Percentiles rank a stretch among this genome's conserved stretches.
Evolutionary conservation across 164 flowering plant genomes (phyloP).

Genomic region (Tetrastigma voinierianum): DNA sequence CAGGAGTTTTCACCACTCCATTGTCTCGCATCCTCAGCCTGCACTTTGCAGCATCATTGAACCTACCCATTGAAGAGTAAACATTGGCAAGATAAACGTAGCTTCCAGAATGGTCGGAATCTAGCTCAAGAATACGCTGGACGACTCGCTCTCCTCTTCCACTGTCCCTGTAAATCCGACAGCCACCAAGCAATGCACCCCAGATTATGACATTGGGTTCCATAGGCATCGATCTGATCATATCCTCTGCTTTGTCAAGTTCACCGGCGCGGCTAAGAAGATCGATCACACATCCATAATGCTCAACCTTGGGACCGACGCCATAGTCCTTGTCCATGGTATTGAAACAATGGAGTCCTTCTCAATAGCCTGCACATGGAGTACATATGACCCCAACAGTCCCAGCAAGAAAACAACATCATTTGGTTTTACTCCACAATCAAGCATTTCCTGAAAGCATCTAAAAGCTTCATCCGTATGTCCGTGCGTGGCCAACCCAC

Average conservation of each 20-base stretch:
- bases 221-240: conserved; percentile 35
- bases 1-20: conserved; percentile 32
- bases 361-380: conserved; percentile 34
- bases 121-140: conserved; percentile 32
- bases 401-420: conserved; percentile 42
- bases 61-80: conserved; percentile 32
- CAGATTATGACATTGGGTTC: conserved; percentile 36
- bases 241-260: conserved; percentile 32
- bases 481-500: conserved; percentile 35
- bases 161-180: conserved; percentile 26
- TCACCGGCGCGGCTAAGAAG: conserved; percentile 34
- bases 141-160: conserved; percentile 34
- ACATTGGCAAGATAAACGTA: conserved; percentile 40
- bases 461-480: conserved; percentile 29
- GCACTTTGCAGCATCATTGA: conserved; percentile 38
- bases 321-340: conserved; percentile 20
- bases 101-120: conserved; percentile 41
- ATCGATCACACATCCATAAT: conserved; percentile 39
- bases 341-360: conserved; percentile 28
- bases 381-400: conserved; percentile 37
- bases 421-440: conserved; percentile 25
- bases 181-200: conserved; percentile 43
- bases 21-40: conserved; percentile 30
- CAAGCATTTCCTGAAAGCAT: conserved; percentile 29
- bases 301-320: conserved; percentile 30